Conservation (phyloP, 116 monocot genomes). For the Dioscorea cayenensis region DNA sequence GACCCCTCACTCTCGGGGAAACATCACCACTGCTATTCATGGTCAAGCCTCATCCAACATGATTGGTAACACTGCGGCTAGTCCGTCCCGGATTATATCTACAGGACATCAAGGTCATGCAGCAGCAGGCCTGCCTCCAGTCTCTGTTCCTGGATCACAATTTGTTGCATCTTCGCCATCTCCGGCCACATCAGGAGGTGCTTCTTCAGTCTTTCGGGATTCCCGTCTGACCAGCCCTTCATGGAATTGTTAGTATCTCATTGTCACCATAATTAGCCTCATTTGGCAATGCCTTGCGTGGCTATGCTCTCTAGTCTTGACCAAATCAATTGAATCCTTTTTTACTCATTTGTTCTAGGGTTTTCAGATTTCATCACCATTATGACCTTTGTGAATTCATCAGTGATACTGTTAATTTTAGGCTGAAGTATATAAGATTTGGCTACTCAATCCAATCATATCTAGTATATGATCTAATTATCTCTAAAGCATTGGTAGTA, state of each 20-base stretch:
- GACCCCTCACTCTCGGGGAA: neutral
- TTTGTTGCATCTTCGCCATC: slow-evolving; percentile 58
- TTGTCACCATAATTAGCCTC: too few relatives aligned
- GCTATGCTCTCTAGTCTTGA: too few relatives aligned
- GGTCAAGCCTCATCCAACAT: slow-evolving; percentile 19
- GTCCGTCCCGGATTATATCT: slow-evolving; percentile 40
- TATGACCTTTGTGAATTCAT: too few relatives aligned
- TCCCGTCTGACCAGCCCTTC: slow-evolving; percentile 29
- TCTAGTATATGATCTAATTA: too few relatives aligned
- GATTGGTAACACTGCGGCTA: slow-evolving; percentile 8
- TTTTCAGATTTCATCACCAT: too few relatives aligned
- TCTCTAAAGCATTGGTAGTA: too few relatives aligned
- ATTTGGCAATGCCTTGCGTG: too few relatives aligned
- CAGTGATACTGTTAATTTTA: too few relatives aligned
- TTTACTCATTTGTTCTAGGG: too few relatives aligned
- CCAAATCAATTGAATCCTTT: too few relatives aligned
- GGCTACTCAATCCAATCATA: too few relatives aligned
- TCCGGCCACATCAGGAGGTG: slow-evolving; percentile 59
- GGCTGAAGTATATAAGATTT: too few relatives aligned
- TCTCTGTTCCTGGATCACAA: slow-evolving; percentile 34
- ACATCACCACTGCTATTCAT: slow-evolving; percentile 6
- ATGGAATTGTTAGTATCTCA: slow-evolving; percentile 1
- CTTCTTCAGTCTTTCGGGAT: slow-evolving; percentile 44
- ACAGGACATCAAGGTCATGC: slow-evolving; percentile 24
- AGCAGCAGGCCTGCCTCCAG: slow-evolving; percentile 19